Evolutionary conservation across 192 early-diverging fungal genomes (phyloP), one percentile per base, ranked within the genome.

Genomic region (Diversispora eburnea): DNA sequence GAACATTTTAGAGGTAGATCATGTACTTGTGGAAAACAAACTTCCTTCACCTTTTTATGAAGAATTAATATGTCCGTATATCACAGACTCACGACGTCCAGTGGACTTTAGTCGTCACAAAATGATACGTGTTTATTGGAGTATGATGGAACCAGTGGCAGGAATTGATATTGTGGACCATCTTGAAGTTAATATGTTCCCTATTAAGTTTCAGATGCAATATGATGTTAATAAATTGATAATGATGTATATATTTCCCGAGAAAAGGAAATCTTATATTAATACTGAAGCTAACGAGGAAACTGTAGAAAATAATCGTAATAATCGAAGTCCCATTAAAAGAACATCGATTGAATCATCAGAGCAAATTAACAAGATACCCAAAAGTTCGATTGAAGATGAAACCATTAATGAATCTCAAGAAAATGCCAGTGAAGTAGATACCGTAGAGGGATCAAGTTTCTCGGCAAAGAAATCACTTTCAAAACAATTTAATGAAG

Each of bases 121-220:
- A 77, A 95, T 96, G 93, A 77, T 97, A 2, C 84, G 95, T 33
- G 89, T 95, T 15, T 91, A 90, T 74, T 90, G 91, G 86, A 77
- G 75, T 2, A 86, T 93, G 47, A 81, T 93, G 64, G 91, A 95
- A 3, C 92, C 95, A 0, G 93, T 98, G 2, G 95, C 90, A 41
- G 95, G 95, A 19, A 98, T 98, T 68, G 84, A 86, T 39, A 92
- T 98, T 15, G 88, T 98, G 54, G 92, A 95, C 71, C 91, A 94
- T 49, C 89, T 98, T 75, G 95, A 96, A 78, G 84, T 96, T 51
- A 90, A 94, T 67, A 79, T 98, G 64, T 89, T 85, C 64, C 95
- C 95, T 1, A 75, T 95, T 13, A 84, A 91, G 4, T 78, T 97
- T 33, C 92, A 94, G 80, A 83, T 94, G 56, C 95, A 92, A 1